These are phyloP conservation scores for Linum trigynum DNA, from an alignment of 345 rosid genomes.

Conservation along the genomic window DNA sequence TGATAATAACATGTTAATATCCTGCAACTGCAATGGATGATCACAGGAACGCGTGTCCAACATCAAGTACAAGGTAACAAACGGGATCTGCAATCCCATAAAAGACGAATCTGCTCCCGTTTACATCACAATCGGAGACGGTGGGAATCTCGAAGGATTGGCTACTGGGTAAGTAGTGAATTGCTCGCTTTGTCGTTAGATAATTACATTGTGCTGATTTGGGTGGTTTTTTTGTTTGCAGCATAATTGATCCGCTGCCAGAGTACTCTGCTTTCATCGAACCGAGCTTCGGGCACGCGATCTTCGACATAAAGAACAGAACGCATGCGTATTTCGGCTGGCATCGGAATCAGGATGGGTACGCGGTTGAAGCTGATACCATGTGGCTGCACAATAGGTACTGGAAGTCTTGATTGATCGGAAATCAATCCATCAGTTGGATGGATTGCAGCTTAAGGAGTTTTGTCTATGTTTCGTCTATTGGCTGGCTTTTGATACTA, in stretches of 20 bases:
- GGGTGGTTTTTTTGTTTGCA: too few species aligned
- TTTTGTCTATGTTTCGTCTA: too few species aligned
- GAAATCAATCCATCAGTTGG: too few species aligned
- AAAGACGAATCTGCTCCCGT: constrained; percentile 53
- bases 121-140: constrained; percentile 78
- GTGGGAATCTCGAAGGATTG: constrained; percentile 81
- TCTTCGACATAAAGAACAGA: too few species aligned
- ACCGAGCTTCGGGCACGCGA: too few species aligned
- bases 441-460: too few species aligned
- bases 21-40: neutral
- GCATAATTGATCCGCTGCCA: constrained; percentile 68
- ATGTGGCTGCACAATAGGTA: constrained; percentile 48
- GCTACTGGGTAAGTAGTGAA: too few species aligned
- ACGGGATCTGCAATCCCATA: constrained; percentile 37
- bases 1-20: too few species aligned
- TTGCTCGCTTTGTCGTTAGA: too few species aligned
- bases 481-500: too few species aligned
- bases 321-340: constrained; percentile 67
- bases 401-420: too few species aligned
- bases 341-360: constrained; percentile 70
- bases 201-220: too few species aligned
- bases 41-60: constrained; percentile 64
- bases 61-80: constrained; percentile 23
- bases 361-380: constrained; percentile 58
- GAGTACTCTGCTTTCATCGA: constrained; percentile 64